A percentile compares a stretch with the other conserved stretches of the same genome.
Conservation (phyloP, 495 filamentous ascomycete species). For the Aspergillus nidulans region DNA sequence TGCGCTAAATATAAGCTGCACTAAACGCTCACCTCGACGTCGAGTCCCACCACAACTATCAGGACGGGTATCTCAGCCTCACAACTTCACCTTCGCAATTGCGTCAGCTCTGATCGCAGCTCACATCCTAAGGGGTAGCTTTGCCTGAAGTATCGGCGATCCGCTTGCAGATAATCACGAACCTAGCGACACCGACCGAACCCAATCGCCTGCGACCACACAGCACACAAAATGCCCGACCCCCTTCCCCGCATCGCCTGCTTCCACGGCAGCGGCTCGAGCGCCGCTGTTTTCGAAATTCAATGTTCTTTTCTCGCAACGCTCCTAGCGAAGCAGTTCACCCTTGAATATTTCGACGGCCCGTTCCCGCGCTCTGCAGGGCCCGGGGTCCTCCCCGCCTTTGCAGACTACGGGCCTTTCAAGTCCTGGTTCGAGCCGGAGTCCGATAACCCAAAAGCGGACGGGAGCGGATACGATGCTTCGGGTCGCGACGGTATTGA, state of each 20-base stretch:
- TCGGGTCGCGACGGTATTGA: slow-evolving; percentile 19
- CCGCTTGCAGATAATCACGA: too few species aligned
- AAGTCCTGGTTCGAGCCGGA: slow-evolving; percentile 47
- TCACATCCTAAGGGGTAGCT: too few species aligned
- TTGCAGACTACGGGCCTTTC: slow-evolving; percentile 48
- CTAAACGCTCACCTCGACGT: neutral
- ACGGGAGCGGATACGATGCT: slow-evolving; percentile 19
- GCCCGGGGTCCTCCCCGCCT: slow-evolving; percentile 34
- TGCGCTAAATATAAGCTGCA: neutral
- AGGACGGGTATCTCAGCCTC: neutral
- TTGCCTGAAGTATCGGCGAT: too few species aligned
- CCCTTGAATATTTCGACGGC: slow-evolving; percentile 28
- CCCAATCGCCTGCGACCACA: neutral
- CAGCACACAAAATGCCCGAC: neutral
- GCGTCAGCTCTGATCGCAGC: too few species aligned
- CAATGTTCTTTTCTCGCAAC: slow-evolving; percentile 24
- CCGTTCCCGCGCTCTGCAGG: slow-evolving; percentile 26
- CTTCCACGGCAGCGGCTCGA: slow-evolving; percentile 35
- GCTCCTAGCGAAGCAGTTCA: slow-evolving; percentile 19
- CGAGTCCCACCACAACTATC: neutral
- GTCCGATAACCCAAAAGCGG: slow-evolving; percentile 15
- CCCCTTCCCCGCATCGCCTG: slow-evolving; percentile 31
- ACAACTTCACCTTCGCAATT: neutral
- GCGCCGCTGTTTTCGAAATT: slow-evolving; percentile 22
- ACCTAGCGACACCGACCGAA: neutral